Evolutionary conservation across 108 stramenopile genomes (phyloP).

Genomic region (Stephanodiscus minutulus): DNA sequence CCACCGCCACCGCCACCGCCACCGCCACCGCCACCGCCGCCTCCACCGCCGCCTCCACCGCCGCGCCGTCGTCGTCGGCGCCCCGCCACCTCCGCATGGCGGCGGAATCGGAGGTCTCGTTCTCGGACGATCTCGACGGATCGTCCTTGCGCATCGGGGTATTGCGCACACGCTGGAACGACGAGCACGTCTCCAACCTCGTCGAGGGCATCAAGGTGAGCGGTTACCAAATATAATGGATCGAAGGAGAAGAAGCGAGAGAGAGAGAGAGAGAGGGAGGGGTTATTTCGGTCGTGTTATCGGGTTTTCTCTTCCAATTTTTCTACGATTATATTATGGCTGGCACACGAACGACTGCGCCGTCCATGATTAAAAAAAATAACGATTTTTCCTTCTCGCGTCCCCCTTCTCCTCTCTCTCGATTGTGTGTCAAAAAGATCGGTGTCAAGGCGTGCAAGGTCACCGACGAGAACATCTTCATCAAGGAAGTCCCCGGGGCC

Average conservation of each 20-base stretch:
- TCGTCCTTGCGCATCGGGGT: conserved; percentile 78
- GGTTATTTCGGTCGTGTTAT: too few species aligned
- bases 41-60: not conserved
- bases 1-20: not conserved
- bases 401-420: too few species aligned
- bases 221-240: not conserved
- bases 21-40: not conserved
- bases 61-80: not conserved
- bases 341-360: too few species aligned
- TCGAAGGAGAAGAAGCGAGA: too few species aligned
- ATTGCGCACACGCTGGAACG: conserved; percentile 89
- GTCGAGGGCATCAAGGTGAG: conserved; percentile 67
- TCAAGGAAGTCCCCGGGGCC: conserved; percentile 95
- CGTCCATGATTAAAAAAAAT: too few species aligned
- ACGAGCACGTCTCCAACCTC: conserved; percentile 82
- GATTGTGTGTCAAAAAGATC: too few species aligned
- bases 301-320: too few species aligned
- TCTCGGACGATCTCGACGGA: conserved; percentile 76
- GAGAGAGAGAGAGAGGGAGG: too few species aligned
- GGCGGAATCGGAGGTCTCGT: conserved; percentile 83
- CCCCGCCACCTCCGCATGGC: conserved; percentile 41
- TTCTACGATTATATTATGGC: too few species aligned
- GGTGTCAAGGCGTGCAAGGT: conserved; percentile 87
- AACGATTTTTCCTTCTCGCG: not conserved
- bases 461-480: conserved; percentile 84